Evolutionary conservation across 768 basidiomycete genomes (phyloP), one percentile per base, ranked within the genome.

Genomic region (Pisolithus tinctorius): DNA sequence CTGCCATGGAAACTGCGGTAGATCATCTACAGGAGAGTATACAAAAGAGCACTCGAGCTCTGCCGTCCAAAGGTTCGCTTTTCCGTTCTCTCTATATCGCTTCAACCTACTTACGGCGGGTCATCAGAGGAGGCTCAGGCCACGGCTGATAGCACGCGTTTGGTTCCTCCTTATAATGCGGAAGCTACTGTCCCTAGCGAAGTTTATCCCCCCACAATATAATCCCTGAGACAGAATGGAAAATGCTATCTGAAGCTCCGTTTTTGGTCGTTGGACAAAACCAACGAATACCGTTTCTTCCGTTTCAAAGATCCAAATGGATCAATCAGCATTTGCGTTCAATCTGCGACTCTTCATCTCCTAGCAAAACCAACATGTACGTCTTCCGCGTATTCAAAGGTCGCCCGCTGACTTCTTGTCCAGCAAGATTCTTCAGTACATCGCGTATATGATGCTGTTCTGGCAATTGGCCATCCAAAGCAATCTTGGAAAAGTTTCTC

Each of bases 1-100:
- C 76, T 52, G 91, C 92, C 2, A 94, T 96, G 88, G 80, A 88
- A 64, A 81, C 81, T 8, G 89, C 91, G 34, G 83, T 83, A 58
- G 79, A 78, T 51, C 84, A 88, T 67, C 72, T 99, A 54, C 88
- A 91, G 76, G 82, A 86, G 30, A 79, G 83, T 42, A 94, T 99
- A 56, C 81, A 85, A 50, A 82, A 78, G 56, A 84, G 80, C 39
- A 86, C 86, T 0, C 76, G 72, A 46, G 78, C 79, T 23, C 70
- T 93, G 38, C 82, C 88, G 57, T 83, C 84, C 2, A 69, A 72
- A 59, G 87, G n/a, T n/a, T n/a, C n/a, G n/a, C n/a, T n/a, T n/a
- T n/a, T n/a, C n/a, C n/a, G n/a, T n/a, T n/a, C n/a, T n/a, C n/a
- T n/a, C n/a, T n/a, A n/a, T n/a, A n/a, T n/a, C n/a, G n/a, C n/a